Conservation (phyloP, 1,284 basidiomycete species). For the Kwoniella shivajii region DNA sequence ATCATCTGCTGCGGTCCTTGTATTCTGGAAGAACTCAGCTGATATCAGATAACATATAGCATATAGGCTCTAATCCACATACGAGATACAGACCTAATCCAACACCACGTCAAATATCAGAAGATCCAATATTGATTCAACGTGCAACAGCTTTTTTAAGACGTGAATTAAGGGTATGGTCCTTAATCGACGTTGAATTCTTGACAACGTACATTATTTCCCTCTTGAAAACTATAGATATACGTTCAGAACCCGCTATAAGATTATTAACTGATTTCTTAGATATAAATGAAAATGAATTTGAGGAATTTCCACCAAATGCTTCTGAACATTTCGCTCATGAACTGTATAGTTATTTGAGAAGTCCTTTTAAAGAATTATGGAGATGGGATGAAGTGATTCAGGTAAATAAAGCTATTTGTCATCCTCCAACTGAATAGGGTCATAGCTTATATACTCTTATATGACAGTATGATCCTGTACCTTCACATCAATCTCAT, state of each 20-base stretch:
- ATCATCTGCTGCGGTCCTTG: too few species aligned
- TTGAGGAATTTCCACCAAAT: constrained; percentile 55
- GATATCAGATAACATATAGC: constrained; percentile 57
- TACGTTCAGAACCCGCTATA: constrained; percentile 80
- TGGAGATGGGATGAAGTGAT: constrained; percentile 75
- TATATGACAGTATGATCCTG: constrained; percentile 35
- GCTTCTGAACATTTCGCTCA: constrained; percentile 89
- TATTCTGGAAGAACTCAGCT: background rate
- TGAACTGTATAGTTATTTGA: constrained; percentile 80
- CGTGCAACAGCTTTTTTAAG: constrained; percentile 76
- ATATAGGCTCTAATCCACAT: constrained; percentile 78
- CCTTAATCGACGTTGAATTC: constrained; percentile 72
- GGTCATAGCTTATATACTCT: background rate
- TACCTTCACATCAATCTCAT: constrained; percentile 15
- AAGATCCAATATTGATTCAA: constrained; percentile 58
- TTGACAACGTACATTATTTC: constrained; percentile 72
- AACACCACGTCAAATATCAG: constrained; percentile 73
- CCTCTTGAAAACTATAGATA: constrained; percentile 82
- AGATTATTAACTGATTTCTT: constrained; percentile 80
- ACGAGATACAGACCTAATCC: constrained; percentile 81
- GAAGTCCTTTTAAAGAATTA: constrained; percentile 80
- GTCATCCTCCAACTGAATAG: background rate
- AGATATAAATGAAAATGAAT: constrained; percentile 62
- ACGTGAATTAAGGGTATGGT: constrained; percentile 80
- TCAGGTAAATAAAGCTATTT: constrained; percentile 62